phyloP scores from a whole-genome alignment of 2,329 filamentous ascomycete genomes.

The Alternaria arborescens region DNA sequence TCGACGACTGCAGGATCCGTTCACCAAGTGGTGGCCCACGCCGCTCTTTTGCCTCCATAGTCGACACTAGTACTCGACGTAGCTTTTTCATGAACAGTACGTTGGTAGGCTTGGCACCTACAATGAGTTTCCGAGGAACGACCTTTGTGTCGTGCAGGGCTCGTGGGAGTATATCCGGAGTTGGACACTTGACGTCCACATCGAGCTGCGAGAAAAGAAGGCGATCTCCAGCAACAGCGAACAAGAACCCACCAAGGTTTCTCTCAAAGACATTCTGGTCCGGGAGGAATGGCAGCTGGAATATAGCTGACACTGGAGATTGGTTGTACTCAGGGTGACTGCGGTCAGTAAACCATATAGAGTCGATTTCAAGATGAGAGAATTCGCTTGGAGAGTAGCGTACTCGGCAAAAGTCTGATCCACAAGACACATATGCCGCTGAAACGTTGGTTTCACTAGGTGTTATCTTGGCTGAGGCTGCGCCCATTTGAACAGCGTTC shows the following conservation, averaged over 20 bases:
- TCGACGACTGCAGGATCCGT: constrained; percentile 49
- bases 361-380: constrained; percentile 37
- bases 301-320: constrained; percentile 40
- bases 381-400: constrained; percentile 21
- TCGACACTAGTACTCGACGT: constrained; percentile 61
- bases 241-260: constrained; percentile 55
- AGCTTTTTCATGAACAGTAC: constrained; percentile 56
- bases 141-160: constrained; percentile 19
- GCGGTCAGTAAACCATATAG: constrained; percentile 50
- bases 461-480: constrained; percentile 38
- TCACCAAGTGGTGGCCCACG: constrained; percentile 41
- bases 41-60: constrained; percentile 47
- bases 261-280: constrained; percentile 48
- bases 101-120: constrained; percentile 39
- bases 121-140: constrained; percentile 40
- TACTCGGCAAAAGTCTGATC: constrained; percentile 49
- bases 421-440: constrained; percentile 51
- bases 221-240: constrained; percentile 58
- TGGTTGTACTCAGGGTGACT: constrained; percentile 42
- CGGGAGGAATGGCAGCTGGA: constrained; percentile 37
- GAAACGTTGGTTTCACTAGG: constrained; percentile 33
- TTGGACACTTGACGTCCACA: constrained; percentile 37
- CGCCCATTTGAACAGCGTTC: constrained; percentile 34
- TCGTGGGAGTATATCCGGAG: neutral
- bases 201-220: constrained; percentile 60